These are phyloP conservation scores for Ceratocystis cubensis DNA, from an alignment of 2,329 filamentous ascomycete genomes.

Conservation along the genomic window DNA sequence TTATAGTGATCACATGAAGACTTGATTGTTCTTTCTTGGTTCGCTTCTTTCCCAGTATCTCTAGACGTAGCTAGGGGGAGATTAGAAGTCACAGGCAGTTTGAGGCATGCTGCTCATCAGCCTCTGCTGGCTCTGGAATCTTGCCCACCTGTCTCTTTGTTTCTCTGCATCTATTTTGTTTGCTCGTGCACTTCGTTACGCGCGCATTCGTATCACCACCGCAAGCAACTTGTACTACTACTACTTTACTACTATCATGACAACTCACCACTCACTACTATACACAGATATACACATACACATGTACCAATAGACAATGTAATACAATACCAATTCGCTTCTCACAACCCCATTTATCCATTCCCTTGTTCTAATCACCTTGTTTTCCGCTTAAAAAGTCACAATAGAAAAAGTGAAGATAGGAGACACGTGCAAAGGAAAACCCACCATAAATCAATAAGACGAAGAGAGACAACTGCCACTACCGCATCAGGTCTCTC, in stretches of 20 bases:
- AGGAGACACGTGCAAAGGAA: not conserved
- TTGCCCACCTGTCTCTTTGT: not conserved
- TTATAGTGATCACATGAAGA: not conserved
- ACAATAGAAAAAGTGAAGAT: not conserved
- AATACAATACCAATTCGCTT: not conserved
- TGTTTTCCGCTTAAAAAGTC: not conserved
- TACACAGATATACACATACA: not conserved
- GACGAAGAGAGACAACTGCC: not conserved
- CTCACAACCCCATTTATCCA: not conserved
- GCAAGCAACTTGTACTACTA: not conserved
- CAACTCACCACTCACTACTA: not conserved
- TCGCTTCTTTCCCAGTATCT: not conserved
- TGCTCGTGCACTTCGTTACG: not conserved
- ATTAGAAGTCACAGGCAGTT: no score
- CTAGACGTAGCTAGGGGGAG: not conserved
- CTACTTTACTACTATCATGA: not conserved
- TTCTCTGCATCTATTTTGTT: conserved; percentile 9
- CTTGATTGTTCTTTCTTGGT: conserved; percentile 2
- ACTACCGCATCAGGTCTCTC: not conserved
- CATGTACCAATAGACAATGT: not conserved
- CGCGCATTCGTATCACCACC: not conserved
- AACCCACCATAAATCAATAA: not conserved
- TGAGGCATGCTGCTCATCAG: no score
- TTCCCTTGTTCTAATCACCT: not conserved
- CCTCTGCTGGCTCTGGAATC: no score